phyloP scores from a whole-genome alignment of 441 rosid genomes.

The Euphorbia celastroides region DNA sequence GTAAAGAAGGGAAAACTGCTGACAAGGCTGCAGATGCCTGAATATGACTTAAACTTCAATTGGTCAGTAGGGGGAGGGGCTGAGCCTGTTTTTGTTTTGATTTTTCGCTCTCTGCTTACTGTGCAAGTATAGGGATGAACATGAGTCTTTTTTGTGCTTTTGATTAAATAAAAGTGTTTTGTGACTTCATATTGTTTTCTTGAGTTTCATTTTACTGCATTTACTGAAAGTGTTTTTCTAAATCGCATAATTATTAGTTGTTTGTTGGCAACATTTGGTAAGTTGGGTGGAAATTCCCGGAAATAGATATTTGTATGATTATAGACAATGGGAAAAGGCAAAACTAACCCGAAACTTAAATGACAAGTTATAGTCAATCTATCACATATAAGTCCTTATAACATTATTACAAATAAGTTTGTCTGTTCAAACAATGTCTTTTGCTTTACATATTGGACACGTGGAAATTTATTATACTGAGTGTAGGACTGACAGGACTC shows the following conservation, averaged over 20 bases:
- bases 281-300: no score
- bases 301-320: no score
- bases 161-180: slow-evolving; percentile 6
- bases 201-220: background rate
- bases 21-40: slow-evolving; percentile 31
- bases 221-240: background rate
- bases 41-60: slow-evolving; percentile 2
- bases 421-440: no score
- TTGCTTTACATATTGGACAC: background rate
- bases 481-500: background rate
- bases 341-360: no score
- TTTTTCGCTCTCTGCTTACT: slow-evolving; percentile 5
- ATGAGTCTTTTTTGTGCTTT: background rate
- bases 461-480: no score
- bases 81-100: slow-evolving; percentile 3
- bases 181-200: background rate
- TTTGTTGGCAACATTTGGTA: no score
- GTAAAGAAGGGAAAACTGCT: slow-evolving; percentile 41
- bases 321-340: no score
- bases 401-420: no score
- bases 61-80: background rate
- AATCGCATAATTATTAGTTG: no score
- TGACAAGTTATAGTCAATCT: no score
- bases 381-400: no score
- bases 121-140: background rate